A percentile compares a stretch with the other conserved stretches of the same genome.
Evolutionary conservation across 31 red algal species (phyloP).

Genomic region (Odonthalia washingtoniensis): DNA sequence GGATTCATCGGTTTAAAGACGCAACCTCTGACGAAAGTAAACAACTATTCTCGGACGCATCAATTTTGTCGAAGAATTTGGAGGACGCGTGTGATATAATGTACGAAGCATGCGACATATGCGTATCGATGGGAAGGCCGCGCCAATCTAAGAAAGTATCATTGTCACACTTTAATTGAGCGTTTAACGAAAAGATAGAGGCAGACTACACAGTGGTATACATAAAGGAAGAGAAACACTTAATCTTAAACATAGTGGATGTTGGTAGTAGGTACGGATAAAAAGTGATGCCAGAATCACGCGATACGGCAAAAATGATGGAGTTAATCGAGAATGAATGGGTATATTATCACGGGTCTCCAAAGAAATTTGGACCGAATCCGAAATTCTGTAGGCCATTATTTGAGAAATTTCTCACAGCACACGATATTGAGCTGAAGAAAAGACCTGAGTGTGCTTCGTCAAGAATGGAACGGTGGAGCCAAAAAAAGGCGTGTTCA

Average conservation of each 20-base stretch:
- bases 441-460: not conserved
- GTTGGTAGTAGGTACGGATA: slow-evolving; percentile 27
- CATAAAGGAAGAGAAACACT: not conserved
- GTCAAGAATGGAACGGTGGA: slow-evolving; percentile 41
- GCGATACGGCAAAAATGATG: not conserved
- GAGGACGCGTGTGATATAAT: not conserved
- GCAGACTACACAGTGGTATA: slow-evolving; percentile 8
- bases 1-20: not conserved
- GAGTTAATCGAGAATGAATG: not conserved
- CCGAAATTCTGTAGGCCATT: slow-evolving; percentile 6
- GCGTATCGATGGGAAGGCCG: slow-evolving; percentile 4
- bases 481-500: slow-evolving; percentile 31
- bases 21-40: not conserved
- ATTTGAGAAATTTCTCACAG: not conserved
- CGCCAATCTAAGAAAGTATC: not conserved
- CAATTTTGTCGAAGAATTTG: not conserved
- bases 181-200: slow-evolving; percentile 34
- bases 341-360: slow-evolving; percentile 19
- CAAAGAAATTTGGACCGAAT: slow-evolving; percentile 5
- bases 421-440: slow-evolving; percentile 28
- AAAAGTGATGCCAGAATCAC: not conserved
- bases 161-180: slow-evolving; percentile 38
- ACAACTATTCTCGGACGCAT: not conserved
- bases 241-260: not conserved
- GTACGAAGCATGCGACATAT: not conserved